Evolutionary conservation across 1,284 basidiomycete species (phyloP).

Genomic region (Boletellus dicymbophilus): DNA sequence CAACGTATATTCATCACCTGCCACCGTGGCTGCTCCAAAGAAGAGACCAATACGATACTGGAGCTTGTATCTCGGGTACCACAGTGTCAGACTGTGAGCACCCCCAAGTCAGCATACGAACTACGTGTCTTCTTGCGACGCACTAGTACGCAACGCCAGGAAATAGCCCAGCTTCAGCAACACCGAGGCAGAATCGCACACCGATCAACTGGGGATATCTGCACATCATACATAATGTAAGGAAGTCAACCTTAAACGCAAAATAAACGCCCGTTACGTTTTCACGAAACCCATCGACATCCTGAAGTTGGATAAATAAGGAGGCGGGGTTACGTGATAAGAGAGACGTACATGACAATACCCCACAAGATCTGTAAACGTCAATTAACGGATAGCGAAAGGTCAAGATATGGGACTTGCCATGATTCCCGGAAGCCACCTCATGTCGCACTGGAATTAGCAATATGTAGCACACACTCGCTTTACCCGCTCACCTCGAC

Average conservation of each 20-base stretch:
- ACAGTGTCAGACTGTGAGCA: constrained; percentile 30
- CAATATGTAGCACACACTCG: too few relatives aligned
- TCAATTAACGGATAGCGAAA: constrained; percentile 1
- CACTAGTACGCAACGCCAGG: constrained; percentile 71
- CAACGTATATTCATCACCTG: not conserved
- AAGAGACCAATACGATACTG: constrained; percentile 42
- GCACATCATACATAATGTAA: not conserved
- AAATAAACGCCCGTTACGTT: constrained; percentile 39
- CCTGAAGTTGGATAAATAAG: constrained; percentile 36
- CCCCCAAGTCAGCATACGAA: constrained; percentile 1
- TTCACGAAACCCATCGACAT: constrained; percentile 69
- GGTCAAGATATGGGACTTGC: constrained; percentile 25
- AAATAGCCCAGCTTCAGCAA: constrained; percentile 71
- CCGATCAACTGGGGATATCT: constrained; percentile 66
- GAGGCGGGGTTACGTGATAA: not conserved
- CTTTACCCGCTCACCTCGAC: constrained; percentile 50
- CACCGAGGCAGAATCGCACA: constrained; percentile 58
- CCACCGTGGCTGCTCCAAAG: constrained; percentile 34
- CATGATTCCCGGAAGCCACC: constrained; percentile 46
- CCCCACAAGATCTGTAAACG: constrained; percentile 47
- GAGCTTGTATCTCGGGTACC: constrained; percentile 38
- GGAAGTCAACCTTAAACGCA: constrained; percentile 5
- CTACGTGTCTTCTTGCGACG: constrained; percentile 31
- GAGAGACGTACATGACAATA: constrained; percentile 42
- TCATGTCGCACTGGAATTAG: constrained; percentile 13